Conservation (phyloP, 495 filamentous ascomycete species). For the Aspergillus asperescens region DNA sequence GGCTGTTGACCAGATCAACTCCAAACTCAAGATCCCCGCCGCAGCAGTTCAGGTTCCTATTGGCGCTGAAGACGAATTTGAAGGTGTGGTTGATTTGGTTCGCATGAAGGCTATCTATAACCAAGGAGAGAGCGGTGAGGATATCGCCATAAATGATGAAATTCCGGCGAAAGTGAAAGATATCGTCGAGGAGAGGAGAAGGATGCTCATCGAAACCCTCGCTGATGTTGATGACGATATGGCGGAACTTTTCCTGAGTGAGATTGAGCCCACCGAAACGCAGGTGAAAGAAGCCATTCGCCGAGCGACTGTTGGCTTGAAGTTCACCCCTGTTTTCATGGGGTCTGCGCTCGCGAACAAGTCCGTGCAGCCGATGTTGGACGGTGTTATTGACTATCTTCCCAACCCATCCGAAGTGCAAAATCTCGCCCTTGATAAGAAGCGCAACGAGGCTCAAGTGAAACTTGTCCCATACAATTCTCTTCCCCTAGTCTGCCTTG, state of each 20-base stretch:
- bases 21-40: slow-evolving; percentile 85
- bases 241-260: slow-evolving; percentile 91
- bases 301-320: slow-evolving; percentile 75
- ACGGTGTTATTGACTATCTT: slow-evolving; percentile 93
- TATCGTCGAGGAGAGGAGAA: slow-evolving; percentile 70
- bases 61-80: slow-evolving; percentile 84
- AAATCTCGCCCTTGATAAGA: slow-evolving; percentile 82
- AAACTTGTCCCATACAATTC: slow-evolving; percentile 89
- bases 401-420: slow-evolving; percentile 89
- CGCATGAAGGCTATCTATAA: slow-evolving; percentile 91
- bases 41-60: slow-evolving; percentile 96
- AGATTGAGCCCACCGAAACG: slow-evolving; percentile 63
- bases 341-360: slow-evolving; percentile 94
- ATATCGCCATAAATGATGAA: slow-evolving; percentile 66
- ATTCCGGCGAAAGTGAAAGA: slow-evolving; percentile 72
- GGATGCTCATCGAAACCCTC: slow-evolving; percentile 85
- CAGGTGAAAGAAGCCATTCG: slow-evolving; percentile 91
- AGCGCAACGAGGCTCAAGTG: slow-evolving; percentile 70
- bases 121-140: slow-evolving; percentile 71
- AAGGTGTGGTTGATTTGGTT: slow-evolving; percentile 91
- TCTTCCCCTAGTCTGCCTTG: slow-evolving; percentile 88
- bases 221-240: slow-evolving; percentile 99
- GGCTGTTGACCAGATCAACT: slow-evolving; percentile 93
- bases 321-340: slow-evolving; percentile 96
- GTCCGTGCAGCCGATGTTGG: slow-evolving; percentile 92